Conservation (phyloP, 2,329 filamentous ascomycete genomes). For the Neonectria neomacrospora region DNA sequence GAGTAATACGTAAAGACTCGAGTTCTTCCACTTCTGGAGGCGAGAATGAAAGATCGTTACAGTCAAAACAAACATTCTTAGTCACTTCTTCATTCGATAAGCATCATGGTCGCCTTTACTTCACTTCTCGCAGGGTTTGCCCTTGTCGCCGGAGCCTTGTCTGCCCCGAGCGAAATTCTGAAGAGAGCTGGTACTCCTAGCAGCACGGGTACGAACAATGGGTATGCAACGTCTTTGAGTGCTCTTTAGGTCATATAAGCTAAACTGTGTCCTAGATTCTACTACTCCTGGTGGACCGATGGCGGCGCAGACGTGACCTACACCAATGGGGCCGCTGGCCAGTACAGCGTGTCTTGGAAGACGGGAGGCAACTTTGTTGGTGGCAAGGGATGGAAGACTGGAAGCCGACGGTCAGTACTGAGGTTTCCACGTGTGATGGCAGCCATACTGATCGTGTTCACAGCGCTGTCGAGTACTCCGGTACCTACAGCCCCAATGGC, state of each 20-base stretch:
- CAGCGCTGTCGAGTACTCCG: constrained; percentile 39
- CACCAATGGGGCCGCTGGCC: constrained; percentile 55
- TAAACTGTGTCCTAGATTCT: constrained; percentile 45
- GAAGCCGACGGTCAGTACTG: constrained; percentile 52
- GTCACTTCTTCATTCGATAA: constrained; percentile 2
- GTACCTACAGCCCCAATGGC: constrained; percentile 47
- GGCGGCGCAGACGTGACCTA: constrained; percentile 56
- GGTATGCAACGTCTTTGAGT: constrained; percentile 30
- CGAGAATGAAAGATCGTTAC: not conserved
- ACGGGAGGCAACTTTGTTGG: constrained; percentile 44
- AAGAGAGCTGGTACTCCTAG: constrained; percentile 49
- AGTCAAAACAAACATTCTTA: not conserved
- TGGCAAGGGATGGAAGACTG: constrained; percentile 37
- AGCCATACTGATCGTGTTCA: not conserved
- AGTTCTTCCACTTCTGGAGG: constrained; percentile 2
- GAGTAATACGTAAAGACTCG: not conserved
- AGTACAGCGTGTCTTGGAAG: constrained; percentile 57
- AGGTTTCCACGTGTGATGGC: constrained; percentile 19
- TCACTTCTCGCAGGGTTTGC: constrained; percentile 42
- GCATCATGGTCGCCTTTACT: constrained; percentile 41
- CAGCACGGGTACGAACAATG: constrained; percentile 50
- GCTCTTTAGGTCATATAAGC: not conserved
- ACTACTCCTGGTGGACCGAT: constrained; percentile 61
- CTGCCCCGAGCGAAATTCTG: constrained; percentile 42
- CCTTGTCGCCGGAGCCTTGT: constrained; percentile 35